phyloP scores from a whole-genome alignment of 176 grass and related monocot species.

The Rhynchospora breviuscula region DNA sequence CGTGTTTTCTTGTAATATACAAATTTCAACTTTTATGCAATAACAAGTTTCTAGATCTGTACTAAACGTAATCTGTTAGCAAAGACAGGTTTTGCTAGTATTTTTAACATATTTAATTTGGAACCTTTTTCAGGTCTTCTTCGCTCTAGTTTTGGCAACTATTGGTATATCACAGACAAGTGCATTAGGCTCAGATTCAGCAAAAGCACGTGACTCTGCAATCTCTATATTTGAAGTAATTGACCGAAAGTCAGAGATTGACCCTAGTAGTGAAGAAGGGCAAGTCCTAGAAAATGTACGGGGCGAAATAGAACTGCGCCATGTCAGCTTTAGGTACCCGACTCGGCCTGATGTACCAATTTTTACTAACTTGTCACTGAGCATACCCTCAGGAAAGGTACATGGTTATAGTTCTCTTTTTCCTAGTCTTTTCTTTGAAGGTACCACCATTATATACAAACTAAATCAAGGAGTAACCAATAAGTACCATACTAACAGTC shows the following conservation, averaged over 20 bases:
- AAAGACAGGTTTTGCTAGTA: not conserved
- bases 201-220: constrained; percentile 36
- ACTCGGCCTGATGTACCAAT: constrained; percentile 40
- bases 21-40: not conserved
- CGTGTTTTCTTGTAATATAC: not conserved
- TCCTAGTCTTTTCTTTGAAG: not conserved
- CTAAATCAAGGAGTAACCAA: not conserved
- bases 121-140: constrained; percentile 33
- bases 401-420: not conserved
- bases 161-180: constrained; percentile 39
- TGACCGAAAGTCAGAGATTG: constrained; percentile 41
- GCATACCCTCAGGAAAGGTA: constrained; percentile 37
- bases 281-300: constrained; percentile 26
- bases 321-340: constrained; percentile 45
- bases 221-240: constrained; percentile 46
- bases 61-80: not conserved
- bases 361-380: constrained; percentile 39
- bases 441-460: not conserved
- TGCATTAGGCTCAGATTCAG: constrained; percentile 34
- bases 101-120: not conserved
- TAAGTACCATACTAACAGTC: not conserved
- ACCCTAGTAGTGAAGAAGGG: constrained; percentile 31
- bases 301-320: constrained; percentile 37
- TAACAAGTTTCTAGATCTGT: not conserved
- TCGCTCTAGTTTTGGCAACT: constrained; percentile 42